Conservation (phyloP, 1,284 basidiomycete species). For the Chalciporus sp. region DNA sequence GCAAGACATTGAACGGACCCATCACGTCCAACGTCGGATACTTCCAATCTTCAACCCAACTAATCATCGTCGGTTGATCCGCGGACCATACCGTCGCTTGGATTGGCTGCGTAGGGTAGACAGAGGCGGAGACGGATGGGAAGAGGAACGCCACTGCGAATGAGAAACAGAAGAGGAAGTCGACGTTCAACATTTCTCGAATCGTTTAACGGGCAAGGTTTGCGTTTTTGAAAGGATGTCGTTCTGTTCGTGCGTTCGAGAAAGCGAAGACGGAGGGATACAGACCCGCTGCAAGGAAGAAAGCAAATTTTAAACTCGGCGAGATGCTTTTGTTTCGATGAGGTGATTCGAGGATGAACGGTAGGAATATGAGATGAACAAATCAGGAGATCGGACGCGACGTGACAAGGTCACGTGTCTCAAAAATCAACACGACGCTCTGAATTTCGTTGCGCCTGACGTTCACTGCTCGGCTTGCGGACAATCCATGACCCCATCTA, state of each 20-base stretch:
- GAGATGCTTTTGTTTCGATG: slow-evolving; percentile 1
- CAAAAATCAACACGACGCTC: slow-evolving; percentile 21
- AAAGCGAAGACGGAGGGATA: slow-evolving; percentile 1
- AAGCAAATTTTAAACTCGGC: slow-evolving; percentile 1
- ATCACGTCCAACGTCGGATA: slow-evolving; percentile 43
- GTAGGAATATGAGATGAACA: neutral
- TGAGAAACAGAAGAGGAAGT: slow-evolving; percentile 5
- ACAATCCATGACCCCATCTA: too few relatives aligned
- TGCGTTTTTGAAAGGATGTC: neutral
- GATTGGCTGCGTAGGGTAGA: slow-evolving; percentile 55
- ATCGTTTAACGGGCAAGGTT: slow-evolving; percentile 1
- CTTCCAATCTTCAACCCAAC: slow-evolving; percentile 50
- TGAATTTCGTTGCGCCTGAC: too few relatives aligned
- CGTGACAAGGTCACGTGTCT: slow-evolving; percentile 29
- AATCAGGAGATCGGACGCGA: neutral
- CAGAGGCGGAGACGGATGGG: slow-evolving; percentile 20
- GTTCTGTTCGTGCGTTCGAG: neutral
- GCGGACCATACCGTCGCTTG: slow-evolving; percentile 44
- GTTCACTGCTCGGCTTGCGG: too few relatives aligned
- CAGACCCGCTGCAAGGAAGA: slow-evolving; percentile 30
- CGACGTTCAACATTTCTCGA: neutral
- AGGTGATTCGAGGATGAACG: neutral
- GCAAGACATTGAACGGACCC: slow-evolving; percentile 42
- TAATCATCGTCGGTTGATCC: slow-evolving; percentile 41
- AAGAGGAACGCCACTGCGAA: neutral